These are phyloP conservation scores for Globisporangium nodosum DNA, from an alignment of 352 stramenopile genomes.

Conservation along the genomic window DNA sequence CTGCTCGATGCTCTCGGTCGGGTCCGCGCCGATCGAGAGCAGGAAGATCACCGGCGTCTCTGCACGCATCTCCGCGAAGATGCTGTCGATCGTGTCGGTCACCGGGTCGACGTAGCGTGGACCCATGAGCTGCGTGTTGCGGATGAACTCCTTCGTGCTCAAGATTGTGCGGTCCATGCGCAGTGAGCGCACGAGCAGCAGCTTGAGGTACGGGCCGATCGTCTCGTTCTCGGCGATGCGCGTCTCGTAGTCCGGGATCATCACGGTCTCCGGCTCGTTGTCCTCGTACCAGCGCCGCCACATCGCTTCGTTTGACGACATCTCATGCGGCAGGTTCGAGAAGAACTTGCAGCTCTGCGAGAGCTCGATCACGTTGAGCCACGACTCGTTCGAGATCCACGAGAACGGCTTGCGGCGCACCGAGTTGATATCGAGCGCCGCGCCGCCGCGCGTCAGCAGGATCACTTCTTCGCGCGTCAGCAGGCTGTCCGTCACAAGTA, in stretches of 20 bases:
- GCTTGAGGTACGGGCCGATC: slow-evolving; percentile 95
- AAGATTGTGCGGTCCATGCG: slow-evolving; percentile 97
- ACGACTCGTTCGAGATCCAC: slow-evolving; percentile 97
- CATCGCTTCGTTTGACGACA: slow-evolving; percentile 94
- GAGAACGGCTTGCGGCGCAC: slow-evolving; percentile 95
- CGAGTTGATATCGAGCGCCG: slow-evolving; percentile 96
- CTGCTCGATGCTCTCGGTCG: slow-evolving; percentile 97
- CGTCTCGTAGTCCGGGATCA: slow-evolving; percentile 95
- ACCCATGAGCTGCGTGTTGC: slow-evolving; percentile 96
- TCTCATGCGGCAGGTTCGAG: slow-evolving; percentile 93
- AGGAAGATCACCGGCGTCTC: slow-evolving; percentile 98
- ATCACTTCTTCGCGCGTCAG: slow-evolving; percentile 94
- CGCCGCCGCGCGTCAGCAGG: slow-evolving; percentile 93
- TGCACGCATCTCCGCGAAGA: slow-evolving; percentile 95
- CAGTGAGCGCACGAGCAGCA: slow-evolving; percentile 95
- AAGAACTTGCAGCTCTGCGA: slow-evolving; percentile 96
- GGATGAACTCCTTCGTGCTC: slow-evolving; percentile 97
- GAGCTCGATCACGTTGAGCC: slow-evolving; percentile 97
- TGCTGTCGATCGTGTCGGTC: slow-evolving; percentile 98
- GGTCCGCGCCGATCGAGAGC: slow-evolving; percentile 95
- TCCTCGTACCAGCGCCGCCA: slow-evolving; percentile 98
- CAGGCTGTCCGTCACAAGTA: slow-evolving; percentile 92
- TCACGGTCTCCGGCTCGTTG: slow-evolving; percentile 95
- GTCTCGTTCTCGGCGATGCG: slow-evolving; percentile 90
- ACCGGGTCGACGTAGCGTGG: slow-evolving; percentile 96